phyloP scores from a whole-genome alignment of 257 asterid species.

The Agastache rugosa region DNA sequence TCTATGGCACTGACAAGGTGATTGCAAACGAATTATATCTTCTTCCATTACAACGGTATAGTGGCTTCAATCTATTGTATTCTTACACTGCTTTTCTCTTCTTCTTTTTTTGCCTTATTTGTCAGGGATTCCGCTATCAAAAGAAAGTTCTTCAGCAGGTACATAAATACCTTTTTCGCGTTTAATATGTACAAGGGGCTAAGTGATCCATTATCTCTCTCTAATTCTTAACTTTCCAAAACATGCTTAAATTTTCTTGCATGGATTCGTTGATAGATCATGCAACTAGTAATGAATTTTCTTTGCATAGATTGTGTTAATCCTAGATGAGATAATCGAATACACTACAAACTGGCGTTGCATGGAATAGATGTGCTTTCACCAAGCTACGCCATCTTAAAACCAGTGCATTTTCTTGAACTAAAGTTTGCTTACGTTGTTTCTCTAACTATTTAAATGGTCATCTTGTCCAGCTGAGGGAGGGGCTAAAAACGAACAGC shows the following conservation, averaged over 20 bases:
- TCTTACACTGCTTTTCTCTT: conserved; percentile 29
- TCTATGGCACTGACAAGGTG: conserved; percentile 99
- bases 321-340: neutral
- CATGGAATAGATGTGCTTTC: neutral
- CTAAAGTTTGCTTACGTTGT: neutral
- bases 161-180: conserved; percentile 5
- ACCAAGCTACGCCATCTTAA: neutral
- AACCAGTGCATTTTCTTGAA: neutral
- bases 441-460: conserved; percentile 14
- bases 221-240: neutral
- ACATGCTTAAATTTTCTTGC: neutral
- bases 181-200: neutral
- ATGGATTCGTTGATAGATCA: neutral
- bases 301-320: neutral
- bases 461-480: conserved; percentile 53
- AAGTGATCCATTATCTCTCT: neutral
- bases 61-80: conserved; percentile 21
- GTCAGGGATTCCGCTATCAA: conserved; percentile 87
- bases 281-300: neutral
- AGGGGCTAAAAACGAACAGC: conserved; percentile 49
- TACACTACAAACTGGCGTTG: neutral
- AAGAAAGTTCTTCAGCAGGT: conserved; percentile 91
- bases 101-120: conserved; percentile 23
- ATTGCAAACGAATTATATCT: conserved; percentile 19
- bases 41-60: conserved; percentile 2